Evolutionary conservation across 805 yeast species (phyloP).

Genomic region (Kodamaea nitidulidarum): DNA sequence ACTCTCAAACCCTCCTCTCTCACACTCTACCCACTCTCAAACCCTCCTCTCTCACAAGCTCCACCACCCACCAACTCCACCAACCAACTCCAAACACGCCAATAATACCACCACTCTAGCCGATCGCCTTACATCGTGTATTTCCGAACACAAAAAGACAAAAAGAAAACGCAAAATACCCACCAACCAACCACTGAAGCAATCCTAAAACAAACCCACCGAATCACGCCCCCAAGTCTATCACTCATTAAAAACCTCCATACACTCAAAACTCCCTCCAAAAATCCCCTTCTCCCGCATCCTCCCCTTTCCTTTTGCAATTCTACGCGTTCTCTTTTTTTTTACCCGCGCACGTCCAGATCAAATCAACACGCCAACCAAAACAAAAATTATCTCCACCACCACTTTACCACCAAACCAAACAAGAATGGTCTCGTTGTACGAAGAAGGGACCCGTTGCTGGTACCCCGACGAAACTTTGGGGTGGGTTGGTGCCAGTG

Average conservation of each 20-base stretch:
- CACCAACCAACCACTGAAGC: too few species aligned
- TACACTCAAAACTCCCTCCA: neutral
- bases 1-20: too few species aligned
- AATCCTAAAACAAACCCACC: too few species aligned
- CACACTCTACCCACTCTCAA: too few species aligned
- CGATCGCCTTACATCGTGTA: constrained; percentile 3
- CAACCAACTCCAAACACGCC: neutral
- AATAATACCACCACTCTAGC: neutral
- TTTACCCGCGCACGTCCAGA: constrained; percentile 4
- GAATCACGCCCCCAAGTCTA: too few species aligned
- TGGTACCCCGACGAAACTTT: constrained; percentile 73
- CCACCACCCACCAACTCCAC: too few species aligned
- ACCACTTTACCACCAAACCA: constrained; percentile 4
- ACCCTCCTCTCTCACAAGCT: too few species aligned
- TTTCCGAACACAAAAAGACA: constrained; percentile 1
- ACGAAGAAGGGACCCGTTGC: constrained; percentile 55
- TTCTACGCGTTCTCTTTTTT: constrained; percentile 1
- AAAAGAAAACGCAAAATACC: constrained; percentile 1
- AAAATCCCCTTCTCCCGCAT: neutral
- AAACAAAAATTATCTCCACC: constrained; percentile 5
- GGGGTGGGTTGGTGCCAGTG: constrained; percentile 75
- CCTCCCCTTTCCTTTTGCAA: neutral
- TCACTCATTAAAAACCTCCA: neutral
- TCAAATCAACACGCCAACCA: constrained; percentile 12
- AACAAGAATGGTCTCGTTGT: constrained; percentile 16